Evolutionary conservation across 805 yeast species (phyloP).

Genomic region (Metschnikowia borealis): DNA sequence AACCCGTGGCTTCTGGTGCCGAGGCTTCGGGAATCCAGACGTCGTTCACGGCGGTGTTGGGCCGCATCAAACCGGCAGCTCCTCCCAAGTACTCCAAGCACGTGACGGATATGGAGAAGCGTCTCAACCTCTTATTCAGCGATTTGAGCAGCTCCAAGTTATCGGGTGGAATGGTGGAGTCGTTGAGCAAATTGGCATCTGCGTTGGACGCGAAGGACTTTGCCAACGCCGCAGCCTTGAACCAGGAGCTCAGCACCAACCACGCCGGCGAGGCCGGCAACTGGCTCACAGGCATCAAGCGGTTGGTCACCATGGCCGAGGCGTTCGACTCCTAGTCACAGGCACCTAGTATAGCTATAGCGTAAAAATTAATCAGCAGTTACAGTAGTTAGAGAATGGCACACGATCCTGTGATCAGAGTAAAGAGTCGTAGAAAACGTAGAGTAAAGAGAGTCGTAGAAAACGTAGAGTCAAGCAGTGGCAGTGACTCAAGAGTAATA

Average conservation of each 20-base stretch:
- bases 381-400: no score
- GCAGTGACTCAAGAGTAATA: no score
- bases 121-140: constrained; percentile 71
- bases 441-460: no score
- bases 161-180: constrained; percentile 50
- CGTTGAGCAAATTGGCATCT: constrained; percentile 48
- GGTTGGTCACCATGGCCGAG: constrained; percentile 72
- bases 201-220: constrained; percentile 54
- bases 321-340: constrained; percentile 19
- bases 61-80: constrained; percentile 62
- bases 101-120: constrained; percentile 74
- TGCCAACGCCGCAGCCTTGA: constrained; percentile 52
- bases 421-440: no score
- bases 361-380: no score
- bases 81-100: constrained; percentile 75
- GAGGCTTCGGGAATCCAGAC: constrained; percentile 43
- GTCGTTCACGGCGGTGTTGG: constrained; percentile 52
- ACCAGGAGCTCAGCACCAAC: constrained; percentile 57
- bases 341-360: no score
- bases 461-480: no score
- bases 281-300: constrained; percentile 90
- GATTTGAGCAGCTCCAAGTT: constrained; percentile 69
- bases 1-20: background rate
- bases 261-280: constrained; percentile 74
- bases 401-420: no score